These are phyloP conservation scores for Prunella vulgaris DNA, from an alignment of 257 asterid genomes.

Conservation along the genomic window DNA sequence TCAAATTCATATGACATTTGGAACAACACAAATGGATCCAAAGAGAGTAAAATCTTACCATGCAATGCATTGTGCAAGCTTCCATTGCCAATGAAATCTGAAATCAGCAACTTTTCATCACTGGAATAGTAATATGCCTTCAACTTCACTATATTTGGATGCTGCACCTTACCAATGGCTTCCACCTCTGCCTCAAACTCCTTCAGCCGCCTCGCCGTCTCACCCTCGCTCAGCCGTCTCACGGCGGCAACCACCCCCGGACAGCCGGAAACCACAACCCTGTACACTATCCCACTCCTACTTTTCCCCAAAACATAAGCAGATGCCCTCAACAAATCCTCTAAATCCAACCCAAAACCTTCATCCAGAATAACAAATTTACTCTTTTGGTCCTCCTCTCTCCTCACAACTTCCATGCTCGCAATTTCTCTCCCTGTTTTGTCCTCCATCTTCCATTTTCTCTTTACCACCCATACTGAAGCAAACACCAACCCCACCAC, in stretches of 20 bases:
- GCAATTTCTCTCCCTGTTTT: slow-evolving; percentile 33
- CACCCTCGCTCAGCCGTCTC: slow-evolving; percentile 78
- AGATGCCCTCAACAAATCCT: slow-evolving; percentile 85
- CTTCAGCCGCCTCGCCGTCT: slow-evolving; percentile 46
- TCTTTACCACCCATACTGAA: slow-evolving; percentile 41
- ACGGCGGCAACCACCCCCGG: slow-evolving; percentile 55
- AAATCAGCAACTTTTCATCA: slow-evolving; percentile 70
- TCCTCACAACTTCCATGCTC: slow-evolving; percentile 26
- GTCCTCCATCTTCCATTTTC: slow-evolving; percentile 36
- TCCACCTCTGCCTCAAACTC: slow-evolving; percentile 78
- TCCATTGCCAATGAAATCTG: slow-evolving; percentile 64
- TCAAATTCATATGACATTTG: neutral
- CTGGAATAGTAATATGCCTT: slow-evolving; percentile 77
- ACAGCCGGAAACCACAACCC: slow-evolving; percentile 57
- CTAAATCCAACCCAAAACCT: slow-evolving; percentile 62
- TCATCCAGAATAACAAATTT: slow-evolving; percentile 62
- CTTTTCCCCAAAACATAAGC: slow-evolving; percentile 89
- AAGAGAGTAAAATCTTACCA: slow-evolving; percentile 32
- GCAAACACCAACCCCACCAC: slow-evolving; percentile 36
- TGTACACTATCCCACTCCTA: slow-evolving; percentile 74
- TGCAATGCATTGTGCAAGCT: slow-evolving; percentile 67
- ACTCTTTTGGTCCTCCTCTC: slow-evolving; percentile 61
- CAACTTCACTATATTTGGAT: slow-evolving; percentile 65
- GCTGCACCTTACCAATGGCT: slow-evolving; percentile 56
- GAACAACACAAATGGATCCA: neutral